Evolutionary conservation across 139 green algal species (phyloP).

Genomic region (Chlorella sp.): DNA sequence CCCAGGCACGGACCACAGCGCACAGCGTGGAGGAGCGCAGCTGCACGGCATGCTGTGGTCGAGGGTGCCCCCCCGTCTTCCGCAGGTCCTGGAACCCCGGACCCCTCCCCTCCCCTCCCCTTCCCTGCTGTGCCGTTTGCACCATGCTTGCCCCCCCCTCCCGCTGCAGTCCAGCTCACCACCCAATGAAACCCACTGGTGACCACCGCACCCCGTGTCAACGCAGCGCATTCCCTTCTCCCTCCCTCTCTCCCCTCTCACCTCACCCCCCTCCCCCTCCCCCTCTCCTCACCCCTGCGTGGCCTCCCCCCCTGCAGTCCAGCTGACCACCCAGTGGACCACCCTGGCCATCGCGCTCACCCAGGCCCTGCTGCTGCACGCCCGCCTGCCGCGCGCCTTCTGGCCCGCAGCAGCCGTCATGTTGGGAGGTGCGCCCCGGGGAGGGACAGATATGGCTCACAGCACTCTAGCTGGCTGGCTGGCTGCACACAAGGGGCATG

Average conservation of each 20-base stretch:
- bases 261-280: background rate
- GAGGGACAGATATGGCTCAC: too few relatives aligned
- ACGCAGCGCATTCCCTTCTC: too few relatives aligned
- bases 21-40: too few relatives aligned
- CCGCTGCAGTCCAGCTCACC: slow-evolving; percentile 21
- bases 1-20: too few relatives aligned
- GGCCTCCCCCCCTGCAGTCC: background rate
- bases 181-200: slow-evolving; percentile 26
- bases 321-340: slow-evolving; percentile 37
- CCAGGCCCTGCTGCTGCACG: slow-evolving; percentile 27
- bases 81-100: too few relatives aligned
- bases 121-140: background rate
- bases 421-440: background rate
- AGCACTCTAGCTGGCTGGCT: too few relatives aligned
- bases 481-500: too few relatives aligned
- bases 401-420: slow-evolving; percentile 19
- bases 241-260: too few relatives aligned
- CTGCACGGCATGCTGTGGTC: too few relatives aligned
- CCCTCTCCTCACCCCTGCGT: background rate
- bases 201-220: too few relatives aligned
- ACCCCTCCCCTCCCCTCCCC: background rate
- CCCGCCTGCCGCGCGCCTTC: slow-evolving; percentile 30
- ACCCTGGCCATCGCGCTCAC: slow-evolving; percentile 17
- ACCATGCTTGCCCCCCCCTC: too few relatives aligned
- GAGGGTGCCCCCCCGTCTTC: background rate